Evolutionary conservation across 2,329 filamentous ascomycete genomes (phyloP).

Genomic region (Cladosporium halotolerans): DNA sequence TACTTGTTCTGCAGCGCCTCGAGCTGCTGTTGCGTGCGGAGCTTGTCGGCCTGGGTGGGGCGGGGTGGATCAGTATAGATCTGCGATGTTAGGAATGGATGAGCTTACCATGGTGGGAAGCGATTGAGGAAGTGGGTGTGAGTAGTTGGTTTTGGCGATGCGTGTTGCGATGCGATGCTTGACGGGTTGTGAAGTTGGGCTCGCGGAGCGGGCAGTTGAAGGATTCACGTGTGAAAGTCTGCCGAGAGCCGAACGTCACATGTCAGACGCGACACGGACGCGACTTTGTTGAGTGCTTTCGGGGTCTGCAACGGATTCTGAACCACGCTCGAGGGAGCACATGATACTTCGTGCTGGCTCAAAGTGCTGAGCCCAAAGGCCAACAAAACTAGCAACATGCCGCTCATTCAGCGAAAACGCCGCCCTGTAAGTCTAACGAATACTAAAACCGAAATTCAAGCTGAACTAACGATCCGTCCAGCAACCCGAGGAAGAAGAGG

Average conservation of each 20-base stretch:
- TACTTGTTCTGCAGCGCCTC: conserved; percentile 94
- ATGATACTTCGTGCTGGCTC: background rate
- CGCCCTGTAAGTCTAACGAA: conserved; percentile 21
- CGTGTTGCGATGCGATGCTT: background rate
- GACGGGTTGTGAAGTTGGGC: background rate
- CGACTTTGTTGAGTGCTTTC: background rate
- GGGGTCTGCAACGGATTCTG: too few species aligned
- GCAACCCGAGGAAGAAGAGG: conserved; percentile 19
- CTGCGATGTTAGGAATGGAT: background rate
- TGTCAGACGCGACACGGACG: conserved; percentile 7
- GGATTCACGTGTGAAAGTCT: background rate
- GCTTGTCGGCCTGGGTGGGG: conserved; percentile 71
- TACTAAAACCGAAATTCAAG: background rate
- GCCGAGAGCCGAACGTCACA: conserved; percentile 5
- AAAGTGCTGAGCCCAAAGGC: background rate
- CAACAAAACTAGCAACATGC: conserved; percentile 11
- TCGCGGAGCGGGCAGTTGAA: background rate
- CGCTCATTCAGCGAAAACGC: conserved; percentile 20
- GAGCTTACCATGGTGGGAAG: conserved; percentile 1
- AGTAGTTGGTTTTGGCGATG: too few species aligned
- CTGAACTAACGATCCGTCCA: conserved; percentile 5
- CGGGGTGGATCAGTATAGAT: background rate
- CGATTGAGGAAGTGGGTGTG: background rate
- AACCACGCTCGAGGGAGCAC: too few species aligned
- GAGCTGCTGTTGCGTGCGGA: conserved; percentile 94